phyloP scores from a whole-genome alignment of 495 filamentous ascomycete species.

The Melanomma pulvis-pyrius region DNA sequence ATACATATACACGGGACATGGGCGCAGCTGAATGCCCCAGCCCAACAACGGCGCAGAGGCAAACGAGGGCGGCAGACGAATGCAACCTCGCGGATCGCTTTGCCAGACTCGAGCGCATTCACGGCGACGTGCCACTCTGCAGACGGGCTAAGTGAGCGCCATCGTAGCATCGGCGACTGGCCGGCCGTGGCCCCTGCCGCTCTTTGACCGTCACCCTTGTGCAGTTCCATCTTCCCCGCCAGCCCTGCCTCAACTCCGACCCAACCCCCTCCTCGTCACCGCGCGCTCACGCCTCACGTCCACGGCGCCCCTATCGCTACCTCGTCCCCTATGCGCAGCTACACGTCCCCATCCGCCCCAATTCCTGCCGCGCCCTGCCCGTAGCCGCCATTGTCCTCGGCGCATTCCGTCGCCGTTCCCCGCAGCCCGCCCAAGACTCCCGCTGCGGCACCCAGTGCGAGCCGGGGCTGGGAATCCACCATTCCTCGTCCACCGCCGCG shows the following conservation, averaged over 20 bases:
- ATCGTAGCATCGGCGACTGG: no score
- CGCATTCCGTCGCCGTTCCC: slow-evolving; percentile 13
- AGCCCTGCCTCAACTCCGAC: not conserved
- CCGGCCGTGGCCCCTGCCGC: no score
- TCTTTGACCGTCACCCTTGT: no score
- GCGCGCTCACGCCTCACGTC: not conserved
- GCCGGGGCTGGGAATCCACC: slow-evolving; percentile 31
- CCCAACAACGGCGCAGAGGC: no score
- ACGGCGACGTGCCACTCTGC: no score
- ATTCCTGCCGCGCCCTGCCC: not conserved
- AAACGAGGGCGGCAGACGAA: no score
- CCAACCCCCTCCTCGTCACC: not conserved
- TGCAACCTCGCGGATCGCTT: no score
- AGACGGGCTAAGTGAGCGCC: no score
- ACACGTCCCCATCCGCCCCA: not conserved
- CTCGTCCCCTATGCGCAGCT: slow-evolving; percentile 9
- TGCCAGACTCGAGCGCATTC: no score
- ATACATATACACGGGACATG: no score
- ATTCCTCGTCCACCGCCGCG: slow-evolving; percentile 38
- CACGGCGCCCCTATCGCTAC: slow-evolving; percentile 5
- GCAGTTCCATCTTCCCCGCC: not conserved
- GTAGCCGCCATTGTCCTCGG: slow-evolving; percentile 14
- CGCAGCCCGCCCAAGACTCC: slow-evolving; percentile 3
- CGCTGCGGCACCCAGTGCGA: slow-evolving; percentile 11
- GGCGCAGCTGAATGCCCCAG: no score